A percentile compares a stretch with the other conserved stretches of the same genome.
Conservation (phyloP, 805 yeast species). For the Debaryomyces tyrocola region DNA sequence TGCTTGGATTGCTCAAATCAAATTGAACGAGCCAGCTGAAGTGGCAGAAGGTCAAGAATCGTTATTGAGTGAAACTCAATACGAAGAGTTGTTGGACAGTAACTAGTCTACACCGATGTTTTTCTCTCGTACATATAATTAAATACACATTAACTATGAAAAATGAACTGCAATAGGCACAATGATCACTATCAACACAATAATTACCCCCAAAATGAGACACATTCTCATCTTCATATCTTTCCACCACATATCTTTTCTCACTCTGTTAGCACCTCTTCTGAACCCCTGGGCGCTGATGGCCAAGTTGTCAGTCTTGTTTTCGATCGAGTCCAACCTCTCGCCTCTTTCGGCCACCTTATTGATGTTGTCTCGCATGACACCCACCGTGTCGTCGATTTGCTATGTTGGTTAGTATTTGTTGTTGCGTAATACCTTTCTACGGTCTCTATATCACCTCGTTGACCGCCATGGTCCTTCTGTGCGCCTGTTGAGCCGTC, state of each 20-base stretch:
- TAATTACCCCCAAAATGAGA: slow-evolving; percentile 70
- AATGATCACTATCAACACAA: slow-evolving; percentile 80
- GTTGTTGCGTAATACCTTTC: too few species aligned
- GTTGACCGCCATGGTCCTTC: too few species aligned
- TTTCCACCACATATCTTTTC: slow-evolving; percentile 99
- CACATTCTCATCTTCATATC: slow-evolving; percentile 96
- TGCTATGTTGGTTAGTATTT: slow-evolving; percentile 48
- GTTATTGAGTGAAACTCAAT: slow-evolving; percentile 54
- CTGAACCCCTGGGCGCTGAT: slow-evolving; percentile 92
- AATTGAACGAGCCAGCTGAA: slow-evolving; percentile 44
- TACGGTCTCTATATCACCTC: too few species aligned
- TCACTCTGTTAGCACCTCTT: slow-evolving; percentile 93
- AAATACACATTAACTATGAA: slow-evolving; percentile 10
- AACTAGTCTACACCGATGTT: not conserved
- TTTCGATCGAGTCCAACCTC: slow-evolving; percentile 86
- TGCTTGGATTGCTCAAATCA: slow-evolving; percentile 88
- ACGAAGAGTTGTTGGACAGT: slow-evolving; percentile 51
- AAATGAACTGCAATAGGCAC: slow-evolving; percentile 95
- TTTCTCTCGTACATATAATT: slow-evolving; percentile 1
- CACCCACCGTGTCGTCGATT: slow-evolving; percentile 93
- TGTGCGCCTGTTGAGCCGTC: too few species aligned
- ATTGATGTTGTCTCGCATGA: slow-evolving; percentile 96
- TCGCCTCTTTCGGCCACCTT: slow-evolving; percentile 95
- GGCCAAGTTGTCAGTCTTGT: slow-evolving; percentile 89
- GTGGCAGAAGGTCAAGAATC: slow-evolving; percentile 38